Evolutionary conservation across 768 basidiomycete species (phyloP).

Genomic region (Obba rivulosa): DNA sequence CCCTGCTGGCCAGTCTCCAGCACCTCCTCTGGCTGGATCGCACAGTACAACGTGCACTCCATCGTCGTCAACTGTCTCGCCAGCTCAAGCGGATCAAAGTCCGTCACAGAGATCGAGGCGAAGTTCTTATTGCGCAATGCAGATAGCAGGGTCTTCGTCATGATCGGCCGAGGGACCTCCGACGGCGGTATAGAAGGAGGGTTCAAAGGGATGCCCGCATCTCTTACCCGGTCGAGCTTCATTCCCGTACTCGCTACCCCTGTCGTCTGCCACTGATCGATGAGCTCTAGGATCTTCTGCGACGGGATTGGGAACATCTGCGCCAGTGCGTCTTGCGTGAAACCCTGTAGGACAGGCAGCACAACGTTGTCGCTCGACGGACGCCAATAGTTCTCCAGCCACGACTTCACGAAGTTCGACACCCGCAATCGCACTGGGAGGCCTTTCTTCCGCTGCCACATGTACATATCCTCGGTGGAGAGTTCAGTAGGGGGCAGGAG

Average conservation of each 20-base stretch:
- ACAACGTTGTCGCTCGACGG: constrained; percentile 66
- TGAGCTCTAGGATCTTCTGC: constrained; percentile 66
- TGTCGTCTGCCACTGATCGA: constrained; percentile 34
- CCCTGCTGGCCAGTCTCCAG: constrained; percentile 75
- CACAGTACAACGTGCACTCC: constrained; percentile 85
- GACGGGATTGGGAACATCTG: constrained; percentile 64
- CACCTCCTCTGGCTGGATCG: constrained; percentile 84
- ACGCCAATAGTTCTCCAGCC: constrained; percentile 92
- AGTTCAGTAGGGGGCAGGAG: constrained; percentile 57
- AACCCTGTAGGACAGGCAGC: constrained; percentile 49
- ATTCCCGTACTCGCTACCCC: constrained; percentile 46
- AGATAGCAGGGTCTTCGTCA: constrained; percentile 73
- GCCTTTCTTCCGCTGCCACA: constrained; percentile 87
- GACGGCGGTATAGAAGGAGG: constrained; percentile 45
- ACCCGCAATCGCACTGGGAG: constrained; percentile 88
- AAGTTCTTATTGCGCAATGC: constrained; percentile 65
- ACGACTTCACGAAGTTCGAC: constrained; percentile 88
- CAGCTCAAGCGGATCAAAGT: constrained; percentile 89
- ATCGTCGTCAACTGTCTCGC: constrained; percentile 92
- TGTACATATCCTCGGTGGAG: constrained; percentile 51
- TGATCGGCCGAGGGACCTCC: constrained; percentile 81
- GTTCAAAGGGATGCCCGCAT: constrained; percentile 71
- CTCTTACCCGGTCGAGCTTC: constrained; percentile 60
- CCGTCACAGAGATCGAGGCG: constrained; percentile 62
- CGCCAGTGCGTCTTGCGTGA: constrained; percentile 57